Base-by-base conservation (phyloP, 2,329 filamentous ascomycete genomes). In the Apiospora hydei region DNA sequence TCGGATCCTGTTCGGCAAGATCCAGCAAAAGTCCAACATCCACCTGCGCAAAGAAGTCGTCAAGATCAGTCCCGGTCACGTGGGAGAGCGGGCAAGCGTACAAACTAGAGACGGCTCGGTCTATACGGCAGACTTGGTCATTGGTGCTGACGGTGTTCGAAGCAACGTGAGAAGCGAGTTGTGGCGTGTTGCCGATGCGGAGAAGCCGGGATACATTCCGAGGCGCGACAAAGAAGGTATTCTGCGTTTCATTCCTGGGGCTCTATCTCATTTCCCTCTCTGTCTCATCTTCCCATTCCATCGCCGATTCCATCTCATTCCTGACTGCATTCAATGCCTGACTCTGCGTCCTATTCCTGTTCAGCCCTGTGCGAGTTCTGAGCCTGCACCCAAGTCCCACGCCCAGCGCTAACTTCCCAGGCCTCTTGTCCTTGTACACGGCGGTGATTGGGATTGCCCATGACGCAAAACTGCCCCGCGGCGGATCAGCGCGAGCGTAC, bases 401-500 rank as follows among this genome's bases (percentile, higher is more conserved):
- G n/a, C n/a, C n/a, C n/a, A n/a, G n/a, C n/a, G n/a, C n/a, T n/a
- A n/a, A n/a, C n/a, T n/a, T n/a, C n/a, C n/a, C n/a, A 53, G 49
- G 49, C 18, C 6, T 53, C 18, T 6, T 53, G 18, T 53, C 49
- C 49, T 8, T 53, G 7, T 53, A 53, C 49, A 53, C 49, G 49
- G 49, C 49, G 6, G 49, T 53, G 49, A 53, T 53, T 53, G 49
- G 49, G 7, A 53, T 53, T 53, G 49, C 49, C 18, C 49, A 53
- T 26, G 24, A 53, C 18, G 7, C 49, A 53, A 16, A 16, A 16
- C 49, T 53, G 49, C 49, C 49, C 49, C 49, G 21, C 6, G 49
- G 49, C 24, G 49, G 49, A 53, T 53, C 49, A 5, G 49, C 49
- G 49, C 49, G 49, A n/a, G 49, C 49, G 7, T 53, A 53, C 49